Percentiles rank a stretch among this genome's conserved stretches.
These are phyloP conservation scores for Saccharomycopsis schoenii DNA, from an alignment of 805 yeast genomes.

Conservation along the genomic window DNA sequence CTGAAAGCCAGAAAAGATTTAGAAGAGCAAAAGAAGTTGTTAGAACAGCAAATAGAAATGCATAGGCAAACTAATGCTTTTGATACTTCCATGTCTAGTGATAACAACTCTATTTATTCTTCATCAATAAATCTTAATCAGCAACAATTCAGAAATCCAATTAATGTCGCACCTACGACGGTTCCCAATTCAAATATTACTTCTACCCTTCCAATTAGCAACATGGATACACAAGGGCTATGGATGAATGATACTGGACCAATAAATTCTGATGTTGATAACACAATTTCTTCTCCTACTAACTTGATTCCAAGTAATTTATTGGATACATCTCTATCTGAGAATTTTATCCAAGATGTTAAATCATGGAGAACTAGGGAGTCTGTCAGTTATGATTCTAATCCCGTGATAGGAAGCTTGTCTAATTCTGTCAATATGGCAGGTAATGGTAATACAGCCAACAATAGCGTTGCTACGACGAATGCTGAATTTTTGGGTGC, in stretches of 20 bases:
- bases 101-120: background rate
- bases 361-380: background rate
- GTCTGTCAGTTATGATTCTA: background rate
- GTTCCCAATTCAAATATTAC: background rate
- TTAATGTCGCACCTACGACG: background rate
- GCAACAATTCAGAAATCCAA: background rate
- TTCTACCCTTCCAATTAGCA: background rate
- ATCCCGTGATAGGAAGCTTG: background rate
- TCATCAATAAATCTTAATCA: background rate
- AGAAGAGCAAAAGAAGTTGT: constrained; percentile 6
- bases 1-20: constrained; percentile 8
- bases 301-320: background rate
- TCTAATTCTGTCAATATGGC: background rate
- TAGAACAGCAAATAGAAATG: background rate
- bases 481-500: background rate
- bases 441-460: background rate
- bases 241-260: background rate
- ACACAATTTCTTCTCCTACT: background rate
- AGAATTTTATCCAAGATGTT: background rate
- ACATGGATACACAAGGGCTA: background rate
- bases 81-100: background rate
- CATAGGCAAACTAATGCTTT: constrained; percentile 1
- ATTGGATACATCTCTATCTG: background rate
- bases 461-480: background rate
- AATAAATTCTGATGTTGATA: background rate